Percentiles rank a stretch among this genome's conserved stretches.
These are phyloP conservation scores for Alternaria sp. DNA, from an alignment of 2,329 filamentous ascomycete species.

Conservation along the genomic window DNA sequence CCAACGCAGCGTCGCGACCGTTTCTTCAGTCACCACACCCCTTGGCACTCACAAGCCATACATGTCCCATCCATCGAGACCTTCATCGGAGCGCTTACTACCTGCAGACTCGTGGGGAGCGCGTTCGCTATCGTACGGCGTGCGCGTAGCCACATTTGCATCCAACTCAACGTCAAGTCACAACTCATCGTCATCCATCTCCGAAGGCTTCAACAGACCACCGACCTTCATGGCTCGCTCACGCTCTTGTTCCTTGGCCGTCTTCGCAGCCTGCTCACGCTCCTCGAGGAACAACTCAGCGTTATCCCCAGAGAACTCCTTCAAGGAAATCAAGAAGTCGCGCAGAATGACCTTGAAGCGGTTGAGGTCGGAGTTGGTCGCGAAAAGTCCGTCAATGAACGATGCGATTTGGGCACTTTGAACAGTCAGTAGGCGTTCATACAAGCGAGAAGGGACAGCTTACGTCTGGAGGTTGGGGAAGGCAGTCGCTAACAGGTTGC, in stretches of 20 bases:
- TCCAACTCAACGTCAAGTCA: constrained; percentile 70
- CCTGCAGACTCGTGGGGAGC: constrained; percentile 21
- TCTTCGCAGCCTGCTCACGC: constrained; percentile 88
- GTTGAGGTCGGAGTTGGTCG: constrained; percentile 85
- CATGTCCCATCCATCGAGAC: constrained; percentile 70
- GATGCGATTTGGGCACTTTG: constrained; percentile 81
- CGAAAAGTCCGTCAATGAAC: constrained; percentile 91
- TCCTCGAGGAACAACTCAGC: constrained; percentile 93
- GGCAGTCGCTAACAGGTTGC: constrained; percentile 82
- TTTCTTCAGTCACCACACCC: constrained; percentile 18
- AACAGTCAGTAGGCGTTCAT: constrained; percentile 38
- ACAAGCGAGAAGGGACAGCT: constrained; percentile 50
- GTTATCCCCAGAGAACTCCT: constrained; percentile 96
- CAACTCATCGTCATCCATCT: constrained; percentile 82
- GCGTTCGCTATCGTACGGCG: constrained; percentile 43
- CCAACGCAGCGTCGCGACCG: constrained; percentile 16
- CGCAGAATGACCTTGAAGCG: constrained; percentile 96
- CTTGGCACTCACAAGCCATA: constrained; percentile 60
- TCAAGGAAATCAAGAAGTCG: constrained; percentile 96
- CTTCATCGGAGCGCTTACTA: constrained; percentile 27
- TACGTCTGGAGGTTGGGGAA: constrained; percentile 93
- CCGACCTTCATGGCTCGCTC: constrained; percentile 95
- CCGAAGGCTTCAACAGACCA: constrained; percentile 95
- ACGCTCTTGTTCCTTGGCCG: constrained; percentile 86
- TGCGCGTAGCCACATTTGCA: constrained; percentile 47